Evolutionary conservation across 139 green algal genomes (phyloP), one percentile per base, ranked within the genome.

Genomic region (Chara braunii): DNA sequence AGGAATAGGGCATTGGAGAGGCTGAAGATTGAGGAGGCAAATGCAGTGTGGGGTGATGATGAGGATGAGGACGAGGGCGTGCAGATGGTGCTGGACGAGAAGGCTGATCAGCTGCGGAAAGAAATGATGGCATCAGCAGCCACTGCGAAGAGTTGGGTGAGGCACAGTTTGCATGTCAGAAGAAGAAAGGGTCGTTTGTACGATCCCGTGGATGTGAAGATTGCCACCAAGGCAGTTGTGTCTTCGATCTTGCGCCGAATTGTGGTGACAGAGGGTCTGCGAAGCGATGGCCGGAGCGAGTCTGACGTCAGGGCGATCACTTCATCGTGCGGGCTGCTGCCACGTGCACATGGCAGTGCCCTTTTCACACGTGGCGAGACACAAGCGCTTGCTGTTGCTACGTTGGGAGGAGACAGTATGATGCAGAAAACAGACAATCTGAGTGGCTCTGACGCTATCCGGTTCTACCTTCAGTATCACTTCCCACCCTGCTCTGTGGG

Each of bases 291-390:
- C 4, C 79, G 92, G 9, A 72, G 67, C 1, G 35, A 83, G 0
- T 43, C 23, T 0, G 85, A 94, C 42, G 84, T 98, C 33, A 78
- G 92, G 0, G 85, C 86, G 37, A 98, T 98, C 60, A 75, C 59
- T 51, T 76, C 57, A 29, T 71, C 85, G 11, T 84, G 81, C 2
- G 55, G 64, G 7, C 34, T 92, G 52, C 79, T 97, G 52, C 90
- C 90, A 5, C 65, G 91, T 59, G 88, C 84, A 1, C 94, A 99
- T 75, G 94, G 94, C 63, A 88, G 72, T 50, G 80, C 85, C 5
- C 84, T 99, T 3, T 99, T 99, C 74, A 99, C 93, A 11, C 82
- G 94, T 1, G 93, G 93, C 3, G 91, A 98, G 75, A 98, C 92
- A 32, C 91, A 97, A 14, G 71, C 66, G 14, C 54, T 83, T 37